Percentiles rank a stretch among this genome's conserved stretches.
Conservation (phyloP, 768 basidiomycete species). For the Naganishia vishniacii region DNA sequence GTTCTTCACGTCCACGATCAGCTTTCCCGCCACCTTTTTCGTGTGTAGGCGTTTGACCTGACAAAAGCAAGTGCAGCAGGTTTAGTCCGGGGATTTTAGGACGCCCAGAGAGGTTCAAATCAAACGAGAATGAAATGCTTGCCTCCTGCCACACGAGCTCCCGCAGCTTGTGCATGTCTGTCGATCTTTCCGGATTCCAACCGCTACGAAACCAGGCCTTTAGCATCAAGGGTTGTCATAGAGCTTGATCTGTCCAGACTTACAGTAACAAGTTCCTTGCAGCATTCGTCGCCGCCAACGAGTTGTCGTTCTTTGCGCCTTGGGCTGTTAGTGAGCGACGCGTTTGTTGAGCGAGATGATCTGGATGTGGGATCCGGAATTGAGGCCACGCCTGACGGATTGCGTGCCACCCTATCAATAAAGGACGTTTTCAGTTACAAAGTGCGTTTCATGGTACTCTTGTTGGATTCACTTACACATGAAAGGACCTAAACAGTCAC, state of each 20-base stretch:
- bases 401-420: conserved; percentile 45
- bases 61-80: not conserved
- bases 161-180: conserved; percentile 42
- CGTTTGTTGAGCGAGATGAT: conserved; percentile 35
- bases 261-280: conserved; percentile 43
- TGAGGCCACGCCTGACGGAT: conserved; percentile 46
- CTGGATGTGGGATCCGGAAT: conserved; percentile 39
- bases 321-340: conserved; percentile 31
- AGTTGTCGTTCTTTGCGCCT: conserved; percentile 38
- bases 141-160: conserved; percentile 48
- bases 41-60: conserved; percentile 27
- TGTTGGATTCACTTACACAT: conserved; percentile 33
- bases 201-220: conserved; percentile 33
- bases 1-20: conserved; percentile 19
- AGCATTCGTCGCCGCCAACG: conserved; percentile 42
- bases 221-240: not conserved
- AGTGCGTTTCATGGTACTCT: too few species aligned
- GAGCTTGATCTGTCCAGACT: conserved; percentile 5
- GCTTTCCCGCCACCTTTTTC: conserved; percentile 25
- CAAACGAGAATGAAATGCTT: conserved; percentile 11
- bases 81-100: not conserved
- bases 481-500: conserved; percentile 35
- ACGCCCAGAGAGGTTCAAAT: not conserved
- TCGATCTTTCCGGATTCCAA: conserved; percentile 41
- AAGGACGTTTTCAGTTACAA: not conserved